Evolutionary conservation across 257 asterid genomes (phyloP), one percentile per base, ranked within the genome.

Genomic region (Nicotiana otophora): DNA sequence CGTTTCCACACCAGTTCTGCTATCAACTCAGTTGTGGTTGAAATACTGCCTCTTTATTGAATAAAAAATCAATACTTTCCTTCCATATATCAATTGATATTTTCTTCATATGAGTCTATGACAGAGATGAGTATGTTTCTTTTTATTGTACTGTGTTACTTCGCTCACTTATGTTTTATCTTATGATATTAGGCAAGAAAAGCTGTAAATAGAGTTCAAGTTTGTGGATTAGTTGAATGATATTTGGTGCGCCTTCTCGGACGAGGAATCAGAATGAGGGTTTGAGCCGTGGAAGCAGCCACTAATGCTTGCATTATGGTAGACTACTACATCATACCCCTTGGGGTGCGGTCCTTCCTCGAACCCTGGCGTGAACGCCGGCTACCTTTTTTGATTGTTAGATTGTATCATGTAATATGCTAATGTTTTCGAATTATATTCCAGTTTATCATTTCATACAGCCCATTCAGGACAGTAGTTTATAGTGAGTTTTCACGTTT

Each of bases 171-270:
- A 42, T 42, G 51, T 42, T 65, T 17, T 16, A 55, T 30, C 20
- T 75, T 33, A 42, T 28, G 36, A 74, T 74, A 14, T 14, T 30
- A 91, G 97, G 93, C 86, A 78, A 79, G 54, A 68, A 86, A 78
- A 83, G 89, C 92, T 7, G 58, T 68, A n/a, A 83, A 86, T 54
- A 87, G 87, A 84, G 87, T 88, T 84, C 89, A 58, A 69, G 80
- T 42, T 16, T 26, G 60, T n/a, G 64, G 33, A 70, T 10, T 51
- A 58, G 28, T 14, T 33, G 55, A 48, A 58, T 82, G 65, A 61
- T 7, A 72, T 72, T 46, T 46, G 20, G 46, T 28, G 72, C 20
- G 10, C 46, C 42, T 28, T 28, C n/a, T 28, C 10, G 4, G 42
- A 64, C 5, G 72, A 30, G 0, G 70, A 64, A 64, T 64, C 34